Conservation (phyloP, 345 rosid genomes). For the Populus ilicifolia region DNA sequence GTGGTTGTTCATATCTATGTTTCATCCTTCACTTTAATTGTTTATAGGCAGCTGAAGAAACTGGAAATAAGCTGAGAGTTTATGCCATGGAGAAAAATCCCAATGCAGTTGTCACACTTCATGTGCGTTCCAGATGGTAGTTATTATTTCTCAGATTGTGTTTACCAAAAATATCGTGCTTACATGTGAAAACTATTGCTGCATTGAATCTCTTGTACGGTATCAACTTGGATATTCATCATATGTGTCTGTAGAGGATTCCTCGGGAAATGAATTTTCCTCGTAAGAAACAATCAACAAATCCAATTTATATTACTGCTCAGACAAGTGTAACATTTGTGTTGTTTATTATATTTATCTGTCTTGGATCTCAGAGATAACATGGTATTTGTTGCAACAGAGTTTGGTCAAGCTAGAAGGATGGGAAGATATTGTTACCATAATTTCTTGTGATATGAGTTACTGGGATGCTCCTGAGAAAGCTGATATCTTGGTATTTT, state of each 20-base stretch:
- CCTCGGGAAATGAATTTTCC: neutral
- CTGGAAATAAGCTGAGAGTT: slow-evolving; percentile 74
- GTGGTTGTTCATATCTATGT: neutral
- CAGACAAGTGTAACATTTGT: neutral
- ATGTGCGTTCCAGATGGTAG: slow-evolving; percentile 49
- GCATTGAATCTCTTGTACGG: neutral
- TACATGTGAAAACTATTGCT: neutral
- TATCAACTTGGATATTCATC: neutral
- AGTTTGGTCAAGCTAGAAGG: slow-evolving; percentile 88
- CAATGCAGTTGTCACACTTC: slow-evolving; percentile 96
- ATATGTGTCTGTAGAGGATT: neutral
- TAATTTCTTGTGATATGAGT: slow-evolving; percentile 96
- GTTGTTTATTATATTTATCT: slow-evolving; percentile 3
- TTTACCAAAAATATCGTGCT: neutral
- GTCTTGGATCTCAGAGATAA: slow-evolving; percentile 12
- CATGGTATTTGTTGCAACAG: slow-evolving; percentile 38
- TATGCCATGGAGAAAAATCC: slow-evolving; percentile 99
- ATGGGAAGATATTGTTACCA: slow-evolving; percentile 78
- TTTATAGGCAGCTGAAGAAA: slow-evolving; percentile 91
- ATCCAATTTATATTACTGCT: neutral
- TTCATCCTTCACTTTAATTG: slow-evolving; percentile 18
- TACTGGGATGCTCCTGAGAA: slow-evolving; percentile 89
- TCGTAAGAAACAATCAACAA: neutral
- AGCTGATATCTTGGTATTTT: slow-evolving; percentile 84
- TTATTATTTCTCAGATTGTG: slow-evolving; percentile 4